A percentile compares a stretch with the other conserved stretches of the same genome.
These are phyloP conservation scores for Lipomyces sp. DNA, from an alignment of 805 yeast species.

Conservation along the genomic window DNA sequence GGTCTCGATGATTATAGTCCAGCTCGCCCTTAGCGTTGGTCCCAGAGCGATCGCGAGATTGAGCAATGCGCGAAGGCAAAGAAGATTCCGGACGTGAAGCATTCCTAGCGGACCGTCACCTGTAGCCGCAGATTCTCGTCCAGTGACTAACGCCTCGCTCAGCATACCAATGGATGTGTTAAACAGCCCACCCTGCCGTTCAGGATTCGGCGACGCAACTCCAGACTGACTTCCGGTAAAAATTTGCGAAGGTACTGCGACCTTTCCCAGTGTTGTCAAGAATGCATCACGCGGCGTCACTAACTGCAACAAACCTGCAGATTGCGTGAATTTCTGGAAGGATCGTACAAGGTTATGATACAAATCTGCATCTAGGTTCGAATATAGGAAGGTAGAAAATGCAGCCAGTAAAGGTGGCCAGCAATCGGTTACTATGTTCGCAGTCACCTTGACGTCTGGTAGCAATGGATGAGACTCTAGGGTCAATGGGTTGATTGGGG, in stretches of 20 bases:
- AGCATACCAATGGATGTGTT: slow-evolving; percentile 36
- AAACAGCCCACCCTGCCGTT: slow-evolving; percentile 23
- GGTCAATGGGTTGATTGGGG: slow-evolving; percentile 35
- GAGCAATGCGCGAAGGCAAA: slow-evolving; percentile 76
- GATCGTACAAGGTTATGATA: slow-evolving; percentile 73
- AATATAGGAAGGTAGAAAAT: slow-evolving; percentile 60
- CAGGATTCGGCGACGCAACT: slow-evolving; percentile 24
- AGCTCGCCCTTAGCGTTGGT: slow-evolving; percentile 64
- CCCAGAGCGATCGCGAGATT: slow-evolving; percentile 85
- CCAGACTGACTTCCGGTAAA: slow-evolving; percentile 29
- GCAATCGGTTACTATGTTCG: slow-evolving; percentile 38
- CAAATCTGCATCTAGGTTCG: slow-evolving; percentile 70
- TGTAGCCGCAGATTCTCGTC: not conserved
- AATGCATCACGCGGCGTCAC: slow-evolving; percentile 62
- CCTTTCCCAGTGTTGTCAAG: slow-evolving; percentile 43
- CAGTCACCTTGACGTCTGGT: slow-evolving; percentile 27
- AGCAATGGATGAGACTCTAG: slow-evolving; percentile 33
- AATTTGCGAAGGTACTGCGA: slow-evolving; percentile 41
- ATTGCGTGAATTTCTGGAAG: slow-evolving; percentile 79
- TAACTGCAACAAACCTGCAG: slow-evolving; percentile 75
- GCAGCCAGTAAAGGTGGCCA: slow-evolving; percentile 51
- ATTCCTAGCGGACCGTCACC: slow-evolving; percentile 20
- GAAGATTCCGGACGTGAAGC: slow-evolving; percentile 68
- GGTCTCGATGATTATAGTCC: slow-evolving; percentile 67
- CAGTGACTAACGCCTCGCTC: slow-evolving; percentile 24